Conservation (phyloP, 2,329 filamentous ascomycete species). For the Pseudogymnoascus sp. region DNA sequence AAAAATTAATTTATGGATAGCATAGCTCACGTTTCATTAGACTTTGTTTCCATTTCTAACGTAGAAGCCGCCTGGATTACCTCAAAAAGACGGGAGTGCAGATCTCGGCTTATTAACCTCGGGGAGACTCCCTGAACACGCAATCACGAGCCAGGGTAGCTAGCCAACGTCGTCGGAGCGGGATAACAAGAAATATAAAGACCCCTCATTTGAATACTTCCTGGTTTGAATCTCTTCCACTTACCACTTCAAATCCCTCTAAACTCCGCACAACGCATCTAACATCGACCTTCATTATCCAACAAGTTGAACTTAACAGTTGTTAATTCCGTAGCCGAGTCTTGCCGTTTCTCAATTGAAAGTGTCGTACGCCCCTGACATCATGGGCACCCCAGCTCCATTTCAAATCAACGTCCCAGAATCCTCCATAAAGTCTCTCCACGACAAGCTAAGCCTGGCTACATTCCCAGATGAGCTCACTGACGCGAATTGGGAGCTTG, state of each 20-base stretch:
- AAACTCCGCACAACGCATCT: no score
- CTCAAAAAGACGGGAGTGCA: background rate
- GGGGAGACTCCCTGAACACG: background rate
- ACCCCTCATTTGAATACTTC: background rate
- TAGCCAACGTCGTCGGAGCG: background rate
- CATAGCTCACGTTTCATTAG: background rate
- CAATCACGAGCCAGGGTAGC: background rate
- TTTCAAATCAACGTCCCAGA: constrained; percentile 11
- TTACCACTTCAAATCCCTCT: background rate
- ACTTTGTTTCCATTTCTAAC: background rate
- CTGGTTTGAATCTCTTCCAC: background rate
- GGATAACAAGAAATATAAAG: background rate
- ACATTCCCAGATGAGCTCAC: constrained; percentile 13
- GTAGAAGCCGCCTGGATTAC: background rate
- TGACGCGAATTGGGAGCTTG: constrained; percentile 12
- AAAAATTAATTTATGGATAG: background rate
- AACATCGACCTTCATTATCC: background rate
- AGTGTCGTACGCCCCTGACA: background rate
- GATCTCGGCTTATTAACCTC: background rate
- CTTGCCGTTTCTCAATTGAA: background rate
- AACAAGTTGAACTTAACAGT: background rate
- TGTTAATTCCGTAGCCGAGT: background rate
- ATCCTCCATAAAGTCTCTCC: constrained; percentile 5
- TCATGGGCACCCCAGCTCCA: background rate
- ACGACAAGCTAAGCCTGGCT: constrained; percentile 10